Base-by-base conservation (phyloP, 148 eudicot genomes). In the Cornus controversa region DNA sequence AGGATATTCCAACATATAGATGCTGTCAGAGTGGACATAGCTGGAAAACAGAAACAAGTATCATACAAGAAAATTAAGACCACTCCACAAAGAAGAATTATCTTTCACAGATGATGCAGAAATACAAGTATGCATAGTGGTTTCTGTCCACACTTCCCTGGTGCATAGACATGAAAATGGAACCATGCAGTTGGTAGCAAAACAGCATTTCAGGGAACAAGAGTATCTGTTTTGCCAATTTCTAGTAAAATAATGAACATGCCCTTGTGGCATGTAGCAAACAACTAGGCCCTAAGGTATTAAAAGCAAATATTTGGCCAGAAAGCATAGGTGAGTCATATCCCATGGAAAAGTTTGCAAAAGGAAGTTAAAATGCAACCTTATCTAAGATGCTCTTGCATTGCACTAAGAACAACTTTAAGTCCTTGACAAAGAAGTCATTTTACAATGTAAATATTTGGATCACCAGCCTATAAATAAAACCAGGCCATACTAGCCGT, bases 1-100 rank as follows among this genome's bases (percentile, higher is more conserved):
- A 96, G 81, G 79, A 92, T 88, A 85, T 93, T 96, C 99, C 98
- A 96, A 81, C 99, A 93, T 37, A 96, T 82, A 31, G 97, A 89
- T 77, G 98, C 87, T 20, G 89, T 96, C 77, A 91, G 79, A 66
- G 70, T 82, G 70, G 92, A 80, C 92, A 93, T 88, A 70, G 89
- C 99, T 96, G 94, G 67, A 75, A 81, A 82, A 79, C 64, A 60
- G 45, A 78, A 71, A 14, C 68, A 75, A 77, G 40, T 54, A 72
- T 31, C 75, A 60, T 60, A 67, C 66, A 45, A 23, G 7, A 14
- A 67, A 72, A 34, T n/a, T 24, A 28, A 62, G 58, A 24, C 2
- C 31, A 36, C 25, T 66, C 65, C 72, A 67, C 14, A 73, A 63
- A 8, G 58, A 37, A 62, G 20, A 18, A 2, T 0, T 9, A 40